Evolutionary conservation across 352 stramenopile genomes (phyloP).

Genomic region (Elongisporangium anandrum): DNA sequence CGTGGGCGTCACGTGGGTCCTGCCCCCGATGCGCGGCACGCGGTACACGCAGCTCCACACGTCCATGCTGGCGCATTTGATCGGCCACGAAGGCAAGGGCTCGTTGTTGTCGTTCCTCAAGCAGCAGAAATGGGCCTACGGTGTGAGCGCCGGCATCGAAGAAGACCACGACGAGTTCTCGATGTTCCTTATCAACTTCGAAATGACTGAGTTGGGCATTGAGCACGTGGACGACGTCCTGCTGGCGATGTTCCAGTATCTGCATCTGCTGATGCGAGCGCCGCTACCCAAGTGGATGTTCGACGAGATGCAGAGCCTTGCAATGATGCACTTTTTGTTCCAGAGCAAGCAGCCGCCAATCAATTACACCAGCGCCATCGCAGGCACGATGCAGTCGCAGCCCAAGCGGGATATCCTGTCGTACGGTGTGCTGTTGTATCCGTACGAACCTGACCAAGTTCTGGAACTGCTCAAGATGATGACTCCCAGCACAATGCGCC

Average conservation of each 20-base stretch:
- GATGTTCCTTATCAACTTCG: constrained; percentile 52
- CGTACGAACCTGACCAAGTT: constrained; percentile 40
- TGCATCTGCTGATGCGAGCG: constrained; percentile 31
- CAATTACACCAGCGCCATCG: constrained; percentile 57
- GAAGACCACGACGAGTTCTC: constrained; percentile 57
- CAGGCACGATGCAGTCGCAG: constrained; percentile 52
- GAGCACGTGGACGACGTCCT: constrained; percentile 48
- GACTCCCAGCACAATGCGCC: constrained; percentile 30
- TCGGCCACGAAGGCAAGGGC: constrained; percentile 91
- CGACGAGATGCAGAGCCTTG: constrained; percentile 49
- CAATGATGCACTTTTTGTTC: constrained; percentile 53
- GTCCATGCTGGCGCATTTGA: constrained; percentile 82
- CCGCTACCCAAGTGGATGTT: constrained; percentile 53
- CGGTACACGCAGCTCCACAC: constrained; percentile 39
- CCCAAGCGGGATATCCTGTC: constrained; percentile 46
- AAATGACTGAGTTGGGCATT: constrained; percentile 52
- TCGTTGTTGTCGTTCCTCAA: constrained; percentile 93
- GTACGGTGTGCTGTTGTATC: constrained; percentile 37
- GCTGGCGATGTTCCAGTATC: constrained; percentile 54
- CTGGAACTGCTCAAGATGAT: constrained; percentile 35
- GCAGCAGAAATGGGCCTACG: constrained; percentile 58
- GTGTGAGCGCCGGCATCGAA: constrained; percentile 40
- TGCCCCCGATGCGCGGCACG: constrained; percentile 28
- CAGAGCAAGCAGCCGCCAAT: constrained; percentile 62
- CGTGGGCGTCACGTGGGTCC: constrained; percentile 60